Evolutionary conservation across 2,329 filamentous ascomycete genomes (phyloP).

Genomic region (Cordyceps cicadae): DNA sequence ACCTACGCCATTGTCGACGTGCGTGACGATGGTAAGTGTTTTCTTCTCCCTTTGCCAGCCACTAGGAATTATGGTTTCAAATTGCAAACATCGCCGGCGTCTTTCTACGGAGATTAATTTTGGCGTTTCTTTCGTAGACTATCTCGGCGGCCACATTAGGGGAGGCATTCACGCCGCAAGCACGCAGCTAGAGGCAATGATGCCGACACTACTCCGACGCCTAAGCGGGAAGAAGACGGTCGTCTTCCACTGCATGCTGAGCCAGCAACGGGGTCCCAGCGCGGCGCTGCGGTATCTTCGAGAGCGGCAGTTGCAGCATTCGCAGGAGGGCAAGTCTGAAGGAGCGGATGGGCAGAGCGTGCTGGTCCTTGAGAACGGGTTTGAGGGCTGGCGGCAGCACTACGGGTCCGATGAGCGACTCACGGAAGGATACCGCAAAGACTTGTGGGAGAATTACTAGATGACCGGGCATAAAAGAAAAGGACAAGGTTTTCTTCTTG

Average conservation of each 20-base stretch:
- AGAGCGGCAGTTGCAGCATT: constrained; percentile 48
- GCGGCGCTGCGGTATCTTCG: constrained; percentile 75
- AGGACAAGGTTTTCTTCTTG: too few species aligned
- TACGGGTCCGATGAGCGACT: constrained; percentile 70
- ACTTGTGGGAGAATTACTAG: constrained; percentile 65
- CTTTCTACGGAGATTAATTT: neutral
- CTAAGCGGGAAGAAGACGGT: constrained; percentile 73
- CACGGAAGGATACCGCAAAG: constrained; percentile 76
- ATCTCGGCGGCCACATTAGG: constrained; percentile 83
- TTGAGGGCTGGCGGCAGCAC: constrained; percentile 79
- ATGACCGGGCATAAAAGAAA: neutral
- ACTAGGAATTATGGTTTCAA: neutral
- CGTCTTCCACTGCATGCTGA: constrained; percentile 89
- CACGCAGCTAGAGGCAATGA: constrained; percentile 60
- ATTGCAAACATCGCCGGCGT: too few species aligned
- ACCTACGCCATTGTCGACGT: constrained; percentile 77
- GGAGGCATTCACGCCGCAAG: constrained; percentile 70
- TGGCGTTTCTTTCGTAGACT: constrained; percentile 46
- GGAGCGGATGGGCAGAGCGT: constrained; percentile 55
- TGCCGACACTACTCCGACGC: constrained; percentile 74
- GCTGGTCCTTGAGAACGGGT: constrained; percentile 74
- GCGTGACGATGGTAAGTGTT: constrained; percentile 61
- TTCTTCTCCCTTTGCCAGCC: neutral
- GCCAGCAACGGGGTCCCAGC: constrained; percentile 79
- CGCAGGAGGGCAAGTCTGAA: constrained; percentile 20